phyloP scores from a whole-genome alignment of 805 yeast genomes.

The Maudiozyma barnettii region DNA sequence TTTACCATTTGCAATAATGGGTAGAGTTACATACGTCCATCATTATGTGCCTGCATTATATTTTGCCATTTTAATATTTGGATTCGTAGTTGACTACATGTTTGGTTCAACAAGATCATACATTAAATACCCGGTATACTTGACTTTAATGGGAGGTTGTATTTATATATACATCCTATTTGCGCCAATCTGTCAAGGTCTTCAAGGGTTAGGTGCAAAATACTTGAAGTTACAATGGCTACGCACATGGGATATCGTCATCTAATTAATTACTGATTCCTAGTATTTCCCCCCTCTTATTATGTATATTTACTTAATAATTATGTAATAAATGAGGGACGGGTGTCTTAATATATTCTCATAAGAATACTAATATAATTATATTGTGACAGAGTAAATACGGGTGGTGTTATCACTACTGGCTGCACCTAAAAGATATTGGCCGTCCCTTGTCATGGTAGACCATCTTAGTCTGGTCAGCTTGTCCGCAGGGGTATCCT shows the following conservation, averaged over 20 bases:
- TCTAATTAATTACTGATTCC: conserved; percentile 6
- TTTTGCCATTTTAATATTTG: conserved; percentile 73
- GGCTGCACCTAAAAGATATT: conserved; percentile 44
- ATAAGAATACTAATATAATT: not conserved
- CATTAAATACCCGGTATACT: conserved; percentile 32
- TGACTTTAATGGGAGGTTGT: conserved; percentile 36
- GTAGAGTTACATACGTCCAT: conserved; percentile 93
- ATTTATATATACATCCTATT: conserved; percentile 50
- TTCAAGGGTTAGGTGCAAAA: conserved; percentile 46
- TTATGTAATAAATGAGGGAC: not conserved
- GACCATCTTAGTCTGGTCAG: conserved; percentile 57
- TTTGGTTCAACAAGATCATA: conserved; percentile 17
- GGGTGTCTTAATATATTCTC: not conserved
- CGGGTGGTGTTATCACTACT: conserved; percentile 55
- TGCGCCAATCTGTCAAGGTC: conserved; percentile 71
- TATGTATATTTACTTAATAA: not conserved
- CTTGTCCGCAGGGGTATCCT: conserved; percentile 50
- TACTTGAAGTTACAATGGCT: conserved; percentile 47
- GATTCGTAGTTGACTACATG: conserved; percentile 24
- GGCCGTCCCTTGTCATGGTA: conserved; percentile 13
- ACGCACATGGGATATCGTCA: conserved; percentile 43
- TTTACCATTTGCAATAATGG: conserved; percentile 85
- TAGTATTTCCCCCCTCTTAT: not conserved
- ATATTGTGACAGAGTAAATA: conserved; percentile 25
- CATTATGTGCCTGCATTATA: conserved; percentile 93